These are phyloP conservation scores for Cokeromyces recurvatus DNA, from an alignment of 371 early-diverging fungal species.

Conservation along the genomic window DNA sequence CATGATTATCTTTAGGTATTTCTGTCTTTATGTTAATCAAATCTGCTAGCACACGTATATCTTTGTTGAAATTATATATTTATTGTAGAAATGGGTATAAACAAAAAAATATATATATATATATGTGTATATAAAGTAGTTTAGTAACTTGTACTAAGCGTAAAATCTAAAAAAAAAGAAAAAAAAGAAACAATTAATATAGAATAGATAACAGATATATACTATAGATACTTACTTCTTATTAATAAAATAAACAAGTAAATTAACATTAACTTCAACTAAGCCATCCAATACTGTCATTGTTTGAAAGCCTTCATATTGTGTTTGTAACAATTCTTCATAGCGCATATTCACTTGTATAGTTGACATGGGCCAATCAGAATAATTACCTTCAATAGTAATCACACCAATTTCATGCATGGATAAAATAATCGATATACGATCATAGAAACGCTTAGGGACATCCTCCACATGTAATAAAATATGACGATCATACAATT, in stretches of 20 bases:
- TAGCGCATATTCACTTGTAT: slow-evolving; percentile 82
- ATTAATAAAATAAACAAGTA: slow-evolving; percentile 93
- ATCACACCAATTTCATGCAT: slow-evolving; percentile 91
- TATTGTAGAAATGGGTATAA: too few species aligned
- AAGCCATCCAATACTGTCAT: slow-evolving; percentile 86
- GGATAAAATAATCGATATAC: slow-evolving; percentile 86
- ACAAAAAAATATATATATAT: too few species aligned
- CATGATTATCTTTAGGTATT: too few species aligned
- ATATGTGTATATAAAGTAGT: too few species aligned
- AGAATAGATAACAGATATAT: too few species aligned
- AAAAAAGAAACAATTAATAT: too few species aligned
- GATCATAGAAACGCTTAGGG: slow-evolving; percentile 80
- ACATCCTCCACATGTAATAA: slow-evolving; percentile 79
- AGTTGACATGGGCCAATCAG: slow-evolving; percentile 71
- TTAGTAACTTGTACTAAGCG: too few species aligned
- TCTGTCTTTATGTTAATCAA: too few species aligned
- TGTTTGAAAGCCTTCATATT: slow-evolving; percentile 87
- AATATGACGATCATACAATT: slow-evolving; percentile 89
- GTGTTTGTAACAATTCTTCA: slow-evolving; percentile 90
- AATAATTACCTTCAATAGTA: slow-evolving; percentile 75
- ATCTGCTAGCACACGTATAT: too few species aligned
- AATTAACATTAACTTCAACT: slow-evolving; percentile 93
- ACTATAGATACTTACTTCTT: slow-evolving; percentile 79
- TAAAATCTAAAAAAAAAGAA: too few species aligned
- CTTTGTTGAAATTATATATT: too few species aligned